A percentile compares a stretch with the other conserved stretches of the same genome.
Conservation (phyloP, 768 basidiomycete species). For the Gyrodon lividus region DNA sequence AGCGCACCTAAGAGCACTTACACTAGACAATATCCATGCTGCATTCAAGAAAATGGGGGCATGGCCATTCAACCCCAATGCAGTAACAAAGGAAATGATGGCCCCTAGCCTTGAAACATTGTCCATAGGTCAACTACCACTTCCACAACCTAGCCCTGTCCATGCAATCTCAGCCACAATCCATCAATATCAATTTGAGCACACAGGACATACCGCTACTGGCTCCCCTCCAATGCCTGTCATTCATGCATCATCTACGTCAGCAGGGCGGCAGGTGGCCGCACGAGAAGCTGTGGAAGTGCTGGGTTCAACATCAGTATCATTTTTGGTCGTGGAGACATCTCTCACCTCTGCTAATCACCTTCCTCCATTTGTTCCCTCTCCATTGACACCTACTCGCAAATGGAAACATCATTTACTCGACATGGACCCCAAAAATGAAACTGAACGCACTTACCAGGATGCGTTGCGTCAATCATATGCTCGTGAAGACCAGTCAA, state of each 20-base stretch:
- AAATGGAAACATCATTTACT: neutral
- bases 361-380: neutral
- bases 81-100: neutral
- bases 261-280: no score
- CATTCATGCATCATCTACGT: no score
- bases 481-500: neutral
- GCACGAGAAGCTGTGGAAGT: no score
- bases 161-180: neutral
- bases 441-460: neutral
- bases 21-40: neutral
- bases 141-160: neutral
- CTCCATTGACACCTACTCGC: neutral
- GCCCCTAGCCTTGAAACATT: neutral
- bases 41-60: neutral
- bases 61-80: constrained; percentile 2
- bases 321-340: neutral
- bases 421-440: neutral
- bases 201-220: no score
- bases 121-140: neutral
- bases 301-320: neutral
- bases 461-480: constrained; percentile 2
- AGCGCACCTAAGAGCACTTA: neutral
- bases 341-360: neutral
- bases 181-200: neutral
- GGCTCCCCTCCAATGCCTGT: no score